Evolutionary conservation across 257 asterid species (phyloP).

Genomic region (Forsythia suspensa): DNA sequence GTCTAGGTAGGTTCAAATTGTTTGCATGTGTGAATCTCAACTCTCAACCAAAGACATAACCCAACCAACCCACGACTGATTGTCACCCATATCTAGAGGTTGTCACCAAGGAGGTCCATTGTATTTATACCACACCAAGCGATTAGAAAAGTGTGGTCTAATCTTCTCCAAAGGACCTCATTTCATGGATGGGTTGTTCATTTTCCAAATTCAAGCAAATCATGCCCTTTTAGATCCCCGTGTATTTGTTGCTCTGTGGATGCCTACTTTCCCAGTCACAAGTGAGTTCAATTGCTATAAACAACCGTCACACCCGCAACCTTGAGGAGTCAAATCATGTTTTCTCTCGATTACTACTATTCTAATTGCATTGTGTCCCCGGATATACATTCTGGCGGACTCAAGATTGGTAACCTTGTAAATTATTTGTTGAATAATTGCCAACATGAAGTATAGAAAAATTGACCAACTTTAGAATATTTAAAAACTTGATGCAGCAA

Average conservation of each 20-base stretch:
- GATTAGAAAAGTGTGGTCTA: not conserved
- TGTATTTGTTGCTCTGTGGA: not conserved
- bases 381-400: not conserved
- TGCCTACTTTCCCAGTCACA: conserved; percentile 1
- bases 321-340: not conserved
- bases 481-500: not conserved
- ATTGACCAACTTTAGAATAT: not conserved
- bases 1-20: not conserved
- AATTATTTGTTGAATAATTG: not conserved
- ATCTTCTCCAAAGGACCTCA: not conserved
- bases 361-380: not conserved
- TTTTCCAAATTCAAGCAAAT: not conserved
- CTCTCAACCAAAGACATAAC: not conserved
- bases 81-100: not conserved
- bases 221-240: not conserved
- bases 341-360: not conserved
- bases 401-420: not conserved
- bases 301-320: conserved; percentile 1
- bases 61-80: not conserved
- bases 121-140: not conserved
- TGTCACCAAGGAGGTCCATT: not conserved
- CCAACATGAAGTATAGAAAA: not conserved
- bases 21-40: not conserved
- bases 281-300: conserved; percentile 3
- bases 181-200: not conserved